These are phyloP conservation scores for Cladosporium sp. DNA, from an alignment of 2,329 filamentous ascomycete species.

Conservation along the genomic window DNA sequence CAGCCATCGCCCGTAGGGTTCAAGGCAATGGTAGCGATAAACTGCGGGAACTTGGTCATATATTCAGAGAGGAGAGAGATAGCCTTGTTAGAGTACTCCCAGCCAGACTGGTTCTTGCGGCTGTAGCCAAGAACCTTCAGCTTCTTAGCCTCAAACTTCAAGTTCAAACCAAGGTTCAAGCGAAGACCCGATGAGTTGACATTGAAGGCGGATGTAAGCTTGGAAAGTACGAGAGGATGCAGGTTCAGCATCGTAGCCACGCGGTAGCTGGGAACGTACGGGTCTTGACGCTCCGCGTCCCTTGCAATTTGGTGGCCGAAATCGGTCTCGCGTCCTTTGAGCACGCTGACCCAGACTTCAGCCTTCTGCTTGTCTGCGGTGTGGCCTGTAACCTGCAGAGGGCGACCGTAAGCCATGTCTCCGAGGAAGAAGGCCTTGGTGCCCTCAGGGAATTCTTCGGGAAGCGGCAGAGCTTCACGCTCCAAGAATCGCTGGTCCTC, in stretches of 20 bases:
- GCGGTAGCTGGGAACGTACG: slow-evolving; percentile 84
- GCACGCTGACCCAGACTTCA: slow-evolving; percentile 72
- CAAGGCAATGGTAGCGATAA: slow-evolving; percentile 82
- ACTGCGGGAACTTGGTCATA: slow-evolving; percentile 92
- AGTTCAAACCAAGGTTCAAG: slow-evolving; percentile 87
- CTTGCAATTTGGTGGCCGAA: slow-evolving; percentile 75
- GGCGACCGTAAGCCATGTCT: slow-evolving; percentile 87
- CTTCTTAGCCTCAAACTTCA: slow-evolving; percentile 96
- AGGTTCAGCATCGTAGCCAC: slow-evolving; percentile 80
- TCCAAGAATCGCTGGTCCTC: slow-evolving; percentile 93
- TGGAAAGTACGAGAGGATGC: slow-evolving; percentile 85
- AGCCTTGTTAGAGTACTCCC: slow-evolving; percentile 91
- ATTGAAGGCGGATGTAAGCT: slow-evolving; percentile 91
- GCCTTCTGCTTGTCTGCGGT: slow-evolving; percentile 68
- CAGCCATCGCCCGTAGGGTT: slow-evolving; percentile 86
- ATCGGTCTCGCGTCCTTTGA: slow-evolving; percentile 73
- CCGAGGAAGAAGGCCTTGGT: slow-evolving; percentile 90
- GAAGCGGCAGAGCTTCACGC: slow-evolving; percentile 79
- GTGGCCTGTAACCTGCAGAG: slow-evolving; percentile 78
- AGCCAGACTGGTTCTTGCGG: slow-evolving; percentile 78
- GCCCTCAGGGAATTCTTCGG: slow-evolving; percentile 84
- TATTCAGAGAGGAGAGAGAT: slow-evolving; percentile 80
- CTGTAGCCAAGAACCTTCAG: slow-evolving; percentile 95
- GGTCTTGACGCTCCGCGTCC: slow-evolving; percentile 67
- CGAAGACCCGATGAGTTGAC: slow-evolving; percentile 79